Evolutionary conservation across 139 green algal species (phyloP), one percentile per base, ranked within the genome.

Genomic region (Chlamydomonas sp.): DNA sequence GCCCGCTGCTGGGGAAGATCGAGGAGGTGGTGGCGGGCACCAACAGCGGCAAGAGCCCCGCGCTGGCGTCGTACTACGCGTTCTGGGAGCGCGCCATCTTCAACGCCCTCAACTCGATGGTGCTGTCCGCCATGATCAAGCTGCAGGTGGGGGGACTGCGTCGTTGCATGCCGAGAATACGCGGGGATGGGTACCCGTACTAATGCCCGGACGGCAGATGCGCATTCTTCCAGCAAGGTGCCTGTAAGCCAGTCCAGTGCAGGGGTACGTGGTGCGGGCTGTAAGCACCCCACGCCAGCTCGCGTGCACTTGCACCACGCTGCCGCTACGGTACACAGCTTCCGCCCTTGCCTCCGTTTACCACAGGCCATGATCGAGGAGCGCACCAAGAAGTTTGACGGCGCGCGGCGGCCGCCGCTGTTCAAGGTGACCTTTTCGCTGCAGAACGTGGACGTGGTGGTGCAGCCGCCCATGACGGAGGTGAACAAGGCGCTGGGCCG

Each of bases 71-170:
- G 75, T 99, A 98, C 92, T 98, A 98, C 86, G 71, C 79, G 2
- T 96, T 97, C 92, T 99, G 96, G 96, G 97, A 99, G 92, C 90
- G 93, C 20, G 90, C 89, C 57, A 94, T 98, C 68, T 98, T 98
- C 91, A 92, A 94, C 61, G 96, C 96, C 0, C 92, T 99, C 63
- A 98, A 95, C 79, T 83, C 71, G 6, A 95, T 97, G 93, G 94
- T 97, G 59, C 85, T 97, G 63, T 90, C 85, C 63, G 91, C 88
- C 62, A 96, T 98, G 94, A 86, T 76, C 9, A 90, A 77, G 16
- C 91, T 98, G 75, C 89, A 95, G 82, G 71, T 59, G 67, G 59
- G 49, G 61, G 89, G 9, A 82, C 94, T n/a, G 17, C 20, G 78
- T 10, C 63, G 80, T 90, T 71, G 66, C 31, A 49, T 49, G 31